These are phyloP conservation scores for Ceratobasidium sp. DNA, from an alignment of 1,284 basidiomycete genomes.

Conservation along the genomic window DNA sequence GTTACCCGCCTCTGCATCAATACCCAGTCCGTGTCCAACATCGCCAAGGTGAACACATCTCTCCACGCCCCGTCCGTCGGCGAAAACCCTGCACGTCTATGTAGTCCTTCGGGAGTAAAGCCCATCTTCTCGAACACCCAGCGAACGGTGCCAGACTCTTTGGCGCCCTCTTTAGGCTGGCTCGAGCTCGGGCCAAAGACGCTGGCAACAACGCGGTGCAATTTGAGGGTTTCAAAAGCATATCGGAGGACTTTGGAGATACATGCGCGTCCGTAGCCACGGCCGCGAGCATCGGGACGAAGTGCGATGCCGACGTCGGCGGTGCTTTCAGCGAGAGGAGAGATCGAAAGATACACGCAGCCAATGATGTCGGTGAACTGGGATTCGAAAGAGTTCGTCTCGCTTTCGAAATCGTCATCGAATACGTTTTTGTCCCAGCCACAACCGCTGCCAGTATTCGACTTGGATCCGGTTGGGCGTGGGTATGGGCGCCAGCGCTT, in stretches of 20 bases:
- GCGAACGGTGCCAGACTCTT: slow-evolving; percentile 6
- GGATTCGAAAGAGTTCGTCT: background rate
- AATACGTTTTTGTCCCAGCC: background rate
- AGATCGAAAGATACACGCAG: slow-evolving; percentile 28
- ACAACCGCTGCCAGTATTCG: background rate
- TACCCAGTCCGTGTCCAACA: slow-evolving; percentile 51
- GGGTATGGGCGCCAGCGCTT: slow-evolving; percentile 32
- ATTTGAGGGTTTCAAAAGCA: slow-evolving; percentile 64
- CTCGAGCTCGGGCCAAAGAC: slow-evolving; percentile 56
- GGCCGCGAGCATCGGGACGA: slow-evolving; percentile 30
- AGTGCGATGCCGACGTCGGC: slow-evolving; percentile 40
- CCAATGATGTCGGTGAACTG: slow-evolving; percentile 6
- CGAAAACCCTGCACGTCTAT: slow-evolving; percentile 45
- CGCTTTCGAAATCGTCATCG: background rate
- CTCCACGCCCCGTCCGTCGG: slow-evolving; percentile 45
- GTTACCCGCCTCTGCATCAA: slow-evolving; percentile 1
- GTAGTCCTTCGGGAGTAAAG: slow-evolving; percentile 48
- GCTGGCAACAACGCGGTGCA: slow-evolving; percentile 67
- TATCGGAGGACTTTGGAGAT: slow-evolving; percentile 55
- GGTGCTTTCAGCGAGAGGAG: background rate
- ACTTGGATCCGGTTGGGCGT: background rate
- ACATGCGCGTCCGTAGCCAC: slow-evolving; percentile 33
- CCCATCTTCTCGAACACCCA: slow-evolving; percentile 48
- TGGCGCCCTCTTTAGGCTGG: slow-evolving; percentile 51
- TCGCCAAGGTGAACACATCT: slow-evolving; percentile 46